Evolutionary conservation across 192 early-diverging fungal genomes (phyloP), one percentile per base, ranked within the genome.

Genomic region (Coemansia sp.): DNA sequence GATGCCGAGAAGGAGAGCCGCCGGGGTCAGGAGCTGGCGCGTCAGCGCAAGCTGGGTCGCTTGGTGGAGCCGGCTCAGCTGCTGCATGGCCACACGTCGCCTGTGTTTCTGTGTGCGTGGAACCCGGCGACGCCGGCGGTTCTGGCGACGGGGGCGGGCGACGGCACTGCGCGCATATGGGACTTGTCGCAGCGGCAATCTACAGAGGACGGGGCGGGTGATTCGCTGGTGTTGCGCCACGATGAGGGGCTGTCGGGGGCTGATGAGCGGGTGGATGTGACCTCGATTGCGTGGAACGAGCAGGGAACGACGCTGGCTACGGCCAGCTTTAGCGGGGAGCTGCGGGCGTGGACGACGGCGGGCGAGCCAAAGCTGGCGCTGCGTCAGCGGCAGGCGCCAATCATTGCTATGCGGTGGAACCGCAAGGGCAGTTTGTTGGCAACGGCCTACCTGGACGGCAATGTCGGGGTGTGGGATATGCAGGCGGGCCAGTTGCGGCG

Each of bases 131-230:
- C 73, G n/a, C 47, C 83, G 18, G 59, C 50, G 11, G 44, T 89
- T 18, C 49, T 96, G 16, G 93, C 91, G n/a, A 75, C 71, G 4
- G 71, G 71, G 1, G 81, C 85, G 19, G 83, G 82, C 14, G 94
- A 98, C 68, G 90, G 86, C 9, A 91, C 84, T 3, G 82, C 86
- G 25, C 76, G 90, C 27, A 75, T 98, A 32, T 98, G 92, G 94
- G 81, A 82, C 29, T 75, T 92, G 20, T 81, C 89, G 4, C n/a
- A n/a, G n/a, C n/a, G n/a, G n/a, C n/a, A n/a, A n/a, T n/a, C n/a
- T n/a, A n/a, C n/a, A n/a, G n/a, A n/a, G n/a, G n/a, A n/a, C n/a
- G n/a, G n/a, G n/a, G n/a, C n/a, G n/a, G 45, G 54, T 3, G 70
- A 73, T 13, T 40, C 65, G 22, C 60, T 82, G 17, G 71, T 81